These are phyloP conservation scores for Apiotrichum gamsii DNA, from an alignment of 1,284 basidiomycete species.

Conservation along the genomic window DNA sequence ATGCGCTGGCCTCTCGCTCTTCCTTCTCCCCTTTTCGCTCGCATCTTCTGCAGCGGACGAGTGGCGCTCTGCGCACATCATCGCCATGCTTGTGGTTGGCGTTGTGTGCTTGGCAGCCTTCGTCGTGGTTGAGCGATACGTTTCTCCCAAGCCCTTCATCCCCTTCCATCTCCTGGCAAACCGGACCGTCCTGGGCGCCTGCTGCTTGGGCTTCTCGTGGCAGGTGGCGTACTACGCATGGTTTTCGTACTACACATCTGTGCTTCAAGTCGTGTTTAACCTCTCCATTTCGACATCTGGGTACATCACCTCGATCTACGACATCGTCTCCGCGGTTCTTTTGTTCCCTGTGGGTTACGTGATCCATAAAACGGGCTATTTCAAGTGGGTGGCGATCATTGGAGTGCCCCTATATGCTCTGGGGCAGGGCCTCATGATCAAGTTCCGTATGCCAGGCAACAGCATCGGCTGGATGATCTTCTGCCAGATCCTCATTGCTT, in stretches of 20 bases:
- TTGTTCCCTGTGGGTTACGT: constrained; percentile 40
- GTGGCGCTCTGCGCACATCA: constrained; percentile 41
- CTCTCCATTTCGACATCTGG: constrained; percentile 41
- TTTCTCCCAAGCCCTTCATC: constrained; percentile 39
- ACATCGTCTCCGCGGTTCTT: constrained; percentile 41
- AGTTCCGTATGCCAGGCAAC: constrained; percentile 40
- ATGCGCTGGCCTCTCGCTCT: constrained; percentile 38
- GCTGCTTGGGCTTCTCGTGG: constrained; percentile 36
- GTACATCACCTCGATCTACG: constrained; percentile 44
- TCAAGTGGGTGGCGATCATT: constrained; percentile 40
- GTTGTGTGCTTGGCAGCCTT: constrained; percentile 40
- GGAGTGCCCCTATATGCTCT: constrained; percentile 42
- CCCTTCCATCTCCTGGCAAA: constrained; percentile 42
- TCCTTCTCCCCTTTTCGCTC: constrained; percentile 47
- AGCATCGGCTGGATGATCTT: constrained; percentile 29
- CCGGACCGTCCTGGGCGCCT: constrained; percentile 42
- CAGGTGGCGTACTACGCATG: constrained; percentile 44
- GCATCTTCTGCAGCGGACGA: constrained; percentile 27
- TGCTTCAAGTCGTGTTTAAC: constrained; percentile 44
- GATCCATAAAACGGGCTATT: constrained; percentile 36
- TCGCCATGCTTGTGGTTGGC: constrained; percentile 47
- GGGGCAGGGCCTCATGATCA: constrained; percentile 46
- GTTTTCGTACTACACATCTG: constrained; percentile 36
- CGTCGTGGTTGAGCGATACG: constrained; percentile 38
- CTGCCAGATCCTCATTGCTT: constrained; percentile 46